Conservation (phyloP, 768 basidiomycete genomes). For the Panaeolus cyanescens region DNA sequence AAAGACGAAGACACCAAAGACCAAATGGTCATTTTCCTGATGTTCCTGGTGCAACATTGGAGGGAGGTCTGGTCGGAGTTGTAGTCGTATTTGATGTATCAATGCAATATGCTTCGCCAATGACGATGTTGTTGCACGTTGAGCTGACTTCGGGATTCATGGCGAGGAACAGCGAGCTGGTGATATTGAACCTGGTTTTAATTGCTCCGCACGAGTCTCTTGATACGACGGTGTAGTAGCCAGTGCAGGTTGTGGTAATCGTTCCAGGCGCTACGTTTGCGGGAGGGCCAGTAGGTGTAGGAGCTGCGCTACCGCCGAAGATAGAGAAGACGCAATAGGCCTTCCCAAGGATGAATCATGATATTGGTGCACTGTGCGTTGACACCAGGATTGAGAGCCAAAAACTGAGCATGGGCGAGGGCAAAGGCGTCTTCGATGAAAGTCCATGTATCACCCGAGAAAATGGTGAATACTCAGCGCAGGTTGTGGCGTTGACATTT, state of each 20-base stretch:
- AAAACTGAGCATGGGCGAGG: conserved; percentile 14
- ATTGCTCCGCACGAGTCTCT: conserved; percentile 17
- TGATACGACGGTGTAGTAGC: conserved; percentile 18
- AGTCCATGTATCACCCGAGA: conserved; percentile 19
- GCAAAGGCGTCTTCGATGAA: conserved; percentile 17
- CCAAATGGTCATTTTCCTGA: no score
- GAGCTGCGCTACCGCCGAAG: background rate
- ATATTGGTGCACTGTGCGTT: conserved; percentile 19
- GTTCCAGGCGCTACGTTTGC: no score
- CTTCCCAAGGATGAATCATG: no score
- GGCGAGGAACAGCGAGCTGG: conserved; percentile 18
- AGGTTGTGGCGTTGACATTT: conserved; percentile 11
- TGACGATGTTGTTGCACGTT: conserved; percentile 15
- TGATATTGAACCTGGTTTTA: conserved; percentile 16
- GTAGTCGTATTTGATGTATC: conserved; percentile 11
- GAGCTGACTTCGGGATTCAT: conserved; percentile 23
- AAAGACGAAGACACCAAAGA: no score
- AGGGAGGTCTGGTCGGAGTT: conserved; percentile 8
- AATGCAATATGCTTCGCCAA: conserved; percentile 16
- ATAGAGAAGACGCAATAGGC: conserved; percentile 7
- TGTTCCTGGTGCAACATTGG: conserved; percentile 16
- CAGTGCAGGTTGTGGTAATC: conserved; percentile 13
- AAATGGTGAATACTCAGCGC: conserved; percentile 20
- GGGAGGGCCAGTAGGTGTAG: no score
- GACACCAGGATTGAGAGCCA: conserved; percentile 17